Conservation (phyloP, 2,329 filamentous ascomycete genomes). For the Diaporthe sp. region DNA sequence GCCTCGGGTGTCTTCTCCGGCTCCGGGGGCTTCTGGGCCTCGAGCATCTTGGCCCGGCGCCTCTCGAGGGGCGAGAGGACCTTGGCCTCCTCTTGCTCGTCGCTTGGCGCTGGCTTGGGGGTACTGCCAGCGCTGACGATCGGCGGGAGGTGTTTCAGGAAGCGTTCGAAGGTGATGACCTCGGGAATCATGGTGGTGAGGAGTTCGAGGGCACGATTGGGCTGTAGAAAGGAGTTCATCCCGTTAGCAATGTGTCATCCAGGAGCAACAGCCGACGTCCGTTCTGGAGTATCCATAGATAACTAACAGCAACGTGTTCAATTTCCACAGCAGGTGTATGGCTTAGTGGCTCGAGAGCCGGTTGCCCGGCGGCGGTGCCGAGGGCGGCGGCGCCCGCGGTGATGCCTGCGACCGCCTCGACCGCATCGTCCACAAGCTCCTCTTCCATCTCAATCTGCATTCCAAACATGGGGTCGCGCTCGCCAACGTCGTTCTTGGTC, state of each 20-base stretch:
- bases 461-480: conserved; percentile 49
- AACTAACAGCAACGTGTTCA: conserved; percentile 41
- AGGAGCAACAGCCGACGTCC: background rate
- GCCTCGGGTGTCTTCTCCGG: conserved; percentile 19
- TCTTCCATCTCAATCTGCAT: conserved; percentile 29
- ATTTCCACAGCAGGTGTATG: conserved; percentile 35
- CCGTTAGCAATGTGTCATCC: conserved; percentile 6
- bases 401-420: conserved; percentile 36
- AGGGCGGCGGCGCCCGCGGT: background rate
- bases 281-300: background rate
- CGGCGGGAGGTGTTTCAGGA: conserved; percentile 48
- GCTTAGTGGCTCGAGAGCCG: conserved; percentile 12
- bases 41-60: conserved; percentile 32
- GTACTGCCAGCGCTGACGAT: conserved; percentile 39
- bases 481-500: conserved; percentile 46
- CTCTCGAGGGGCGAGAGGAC: conserved; percentile 40
- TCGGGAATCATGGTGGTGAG: conserved; percentile 53
- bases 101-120: conserved; percentile 36
- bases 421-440: conserved; percentile 34
- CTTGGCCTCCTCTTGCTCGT: conserved; percentile 31
- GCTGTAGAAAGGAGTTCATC: conserved; percentile 44
- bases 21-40: conserved; percentile 19
- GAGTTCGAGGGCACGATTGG: conserved; percentile 52
- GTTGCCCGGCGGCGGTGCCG: background rate
- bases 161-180: conserved; percentile 55